Conservation (phyloP, 371 early-diverging fungal genomes). For the Mucor irregularis region DNA sequence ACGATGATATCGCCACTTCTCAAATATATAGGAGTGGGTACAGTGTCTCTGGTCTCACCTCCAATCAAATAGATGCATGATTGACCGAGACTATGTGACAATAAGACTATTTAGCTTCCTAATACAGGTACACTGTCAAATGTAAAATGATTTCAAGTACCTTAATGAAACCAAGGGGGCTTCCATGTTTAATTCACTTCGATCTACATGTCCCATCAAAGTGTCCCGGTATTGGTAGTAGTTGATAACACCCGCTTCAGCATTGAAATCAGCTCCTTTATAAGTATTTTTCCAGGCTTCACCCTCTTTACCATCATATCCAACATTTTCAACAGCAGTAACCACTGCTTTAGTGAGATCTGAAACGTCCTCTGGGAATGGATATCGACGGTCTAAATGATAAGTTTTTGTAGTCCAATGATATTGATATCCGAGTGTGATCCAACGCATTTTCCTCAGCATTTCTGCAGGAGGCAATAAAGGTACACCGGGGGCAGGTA, state of each 20-base stretch:
- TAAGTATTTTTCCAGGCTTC: conserved; percentile 38
- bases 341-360: conserved; percentile 63
- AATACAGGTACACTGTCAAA: neutral
- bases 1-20: conserved; percentile 83
- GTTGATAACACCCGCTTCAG: conserved; percentile 95
- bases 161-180: conserved; percentile 75
- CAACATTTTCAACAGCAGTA: conserved; percentile 49
- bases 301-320: conserved; percentile 18
- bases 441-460: conserved; percentile 78
- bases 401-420: conserved; percentile 88
- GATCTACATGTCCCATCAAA: conserved; percentile 94
- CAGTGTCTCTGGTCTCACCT: conserved; percentile 63
- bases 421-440: conserved; percentile 87
- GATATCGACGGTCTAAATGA: conserved; percentile 54
- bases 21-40: conserved; percentile 68
- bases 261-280: conserved; percentile 52
- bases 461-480: conserved; percentile 48
- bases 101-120: neutral
- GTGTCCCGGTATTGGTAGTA: conserved; percentile 87
- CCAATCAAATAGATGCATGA: conserved; percentile 82
- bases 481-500: conserved; percentile 34
- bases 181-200: conserved; percentile 86
- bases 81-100: conserved; percentile 65
- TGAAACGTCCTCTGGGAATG: conserved; percentile 59
- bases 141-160: conserved; percentile 22